A percentile compares a stretch with the other conserved stretches of the same genome.
phyloP scores from a whole-genome alignment of 164 flowering plant species.

The Nymphaea colorata region DNA sequence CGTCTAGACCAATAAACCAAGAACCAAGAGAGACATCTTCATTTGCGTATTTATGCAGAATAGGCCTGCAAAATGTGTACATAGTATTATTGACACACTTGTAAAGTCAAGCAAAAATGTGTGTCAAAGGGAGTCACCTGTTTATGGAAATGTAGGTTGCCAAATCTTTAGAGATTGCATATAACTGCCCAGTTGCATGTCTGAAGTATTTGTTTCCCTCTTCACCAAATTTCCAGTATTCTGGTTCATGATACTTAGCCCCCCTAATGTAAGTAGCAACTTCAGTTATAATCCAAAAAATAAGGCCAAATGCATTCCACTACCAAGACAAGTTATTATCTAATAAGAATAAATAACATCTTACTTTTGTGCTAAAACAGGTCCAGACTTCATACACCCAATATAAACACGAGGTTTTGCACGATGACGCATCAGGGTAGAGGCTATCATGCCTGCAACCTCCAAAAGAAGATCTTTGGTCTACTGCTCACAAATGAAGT shows the following conservation, averaged over 20 bases:
- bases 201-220: constrained; percentile 92
- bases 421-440: constrained; percentile 73
- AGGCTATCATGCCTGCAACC: constrained; percentile 63
- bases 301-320: neutral
- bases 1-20: constrained; percentile 92
- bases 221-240: constrained; percentile 96
- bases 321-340: neutral
- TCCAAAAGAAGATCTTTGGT: neutral
- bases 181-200: constrained; percentile 94
- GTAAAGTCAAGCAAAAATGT: neutral
- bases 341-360: constrained; percentile 5
- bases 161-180: constrained; percentile 85
- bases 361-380: constrained; percentile 81
- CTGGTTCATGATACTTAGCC: constrained; percentile 92
- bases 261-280: constrained; percentile 22
- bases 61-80: constrained; percentile 29
- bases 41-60: constrained; percentile 81
- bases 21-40: constrained; percentile 93
- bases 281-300: neutral
- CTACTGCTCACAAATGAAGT: neutral
- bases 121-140: constrained; percentile 24
- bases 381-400: constrained; percentile 99
- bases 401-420: constrained; percentile 82
- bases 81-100: neutral
- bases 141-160: constrained; percentile 87